Evolutionary conservation across 495 filamentous ascomycete species (phyloP), one percentile per base, ranked within the genome.

Genomic region (Corynascus novoguineensis): DNA sequence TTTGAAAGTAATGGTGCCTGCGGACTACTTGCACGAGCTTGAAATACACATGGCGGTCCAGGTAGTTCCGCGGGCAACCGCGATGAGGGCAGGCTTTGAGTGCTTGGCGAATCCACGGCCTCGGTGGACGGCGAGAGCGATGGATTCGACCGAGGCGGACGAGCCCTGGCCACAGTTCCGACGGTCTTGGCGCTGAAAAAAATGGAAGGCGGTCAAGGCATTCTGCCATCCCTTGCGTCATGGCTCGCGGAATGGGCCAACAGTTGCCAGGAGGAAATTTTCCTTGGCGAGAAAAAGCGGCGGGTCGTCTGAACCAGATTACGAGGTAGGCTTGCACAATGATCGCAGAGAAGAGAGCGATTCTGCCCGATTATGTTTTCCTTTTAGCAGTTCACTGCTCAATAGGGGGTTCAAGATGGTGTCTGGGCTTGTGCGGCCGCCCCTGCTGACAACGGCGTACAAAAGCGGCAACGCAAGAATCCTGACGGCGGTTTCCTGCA

Each of bases 191-290:
- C n/a, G 24, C 38, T 5, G 17, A 31, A 14, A 25, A 34, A 60
- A 60, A 7, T 5, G 65, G 63, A 53, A 65, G 63, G 63, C 63
- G 65, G 63, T 63, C 37, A 11, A 10, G 0, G 8, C 38, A 51
- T 60, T 61, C 62, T 63, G 62, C 65, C 62, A 6, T 27, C 6
- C 45, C 24, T 46, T 68, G 60, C 63, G 63, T 66, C 66, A 66
- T 64, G 51, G 48, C 28, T 52, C 40, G 27, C 19, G 21, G 24
- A 52, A 50, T 40, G 35, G 57, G 51, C 60, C 64, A 66, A 63
- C 58, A 41, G 60, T 25, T 40, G 40, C 15, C n/a, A n/a, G 40
- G 38, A 56, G 41, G 50, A 32, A 55, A 50, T 56, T 53, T n/a
- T 41, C 38, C 42, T 11, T 31, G 32, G 24, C 22, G 28, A 31